Evolutionary conservation across 2,329 filamentous ascomycete species (phyloP), one percentile per base, ranked within the genome.

Genomic region (Helotiales sp.): DNA sequence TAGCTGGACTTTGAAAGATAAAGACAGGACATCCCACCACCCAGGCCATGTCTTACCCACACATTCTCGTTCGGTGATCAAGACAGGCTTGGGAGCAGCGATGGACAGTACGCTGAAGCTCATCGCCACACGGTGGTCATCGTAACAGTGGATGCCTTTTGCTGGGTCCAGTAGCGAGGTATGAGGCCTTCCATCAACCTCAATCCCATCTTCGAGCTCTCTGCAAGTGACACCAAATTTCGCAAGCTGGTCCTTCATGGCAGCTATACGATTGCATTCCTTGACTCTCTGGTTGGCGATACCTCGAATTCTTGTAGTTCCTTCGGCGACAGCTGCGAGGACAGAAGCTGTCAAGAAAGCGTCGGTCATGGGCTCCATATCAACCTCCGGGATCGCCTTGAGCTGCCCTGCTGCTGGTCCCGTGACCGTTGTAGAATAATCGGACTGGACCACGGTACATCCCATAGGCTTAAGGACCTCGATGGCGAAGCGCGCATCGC

Each of bases 331-430:
- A 33, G 95, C 95, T 25, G 92, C 95, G 47, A 99, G 81, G 4
- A 96, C 92, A 1, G 92, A 96, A 17, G 95, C 95, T 4, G 93
- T 97, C 52, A 99, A 81, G 79, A 99, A 99, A 49, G 95, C 95
- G 74, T 99, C 95, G 0, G 95, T 99, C 95, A 99, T 99, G 1
- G 93, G 90, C 73, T 98, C 95, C 95, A 99, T 99, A 69, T 99
- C 93, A 27, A 99, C 86, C 58, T 93, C 88, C 17, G 86, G 77
- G 12, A 99, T 77, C 0, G 90, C 88, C 66, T 86, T 86, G 36
- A 99, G 77, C 15, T 81, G 75, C 10, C 95, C 93, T 55, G 81
- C 74, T 2, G 83, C 75, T n/a, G 95, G 95, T 1, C 95, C 95
- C 8, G 89, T 96, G 8, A 99, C 95, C 0, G 93, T 98, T 1